Evolutionary conservation across 306 rosid species (phyloP), one percentile per base, ranked within the genome.

Genomic region (Fragaria ananassa): DNA sequence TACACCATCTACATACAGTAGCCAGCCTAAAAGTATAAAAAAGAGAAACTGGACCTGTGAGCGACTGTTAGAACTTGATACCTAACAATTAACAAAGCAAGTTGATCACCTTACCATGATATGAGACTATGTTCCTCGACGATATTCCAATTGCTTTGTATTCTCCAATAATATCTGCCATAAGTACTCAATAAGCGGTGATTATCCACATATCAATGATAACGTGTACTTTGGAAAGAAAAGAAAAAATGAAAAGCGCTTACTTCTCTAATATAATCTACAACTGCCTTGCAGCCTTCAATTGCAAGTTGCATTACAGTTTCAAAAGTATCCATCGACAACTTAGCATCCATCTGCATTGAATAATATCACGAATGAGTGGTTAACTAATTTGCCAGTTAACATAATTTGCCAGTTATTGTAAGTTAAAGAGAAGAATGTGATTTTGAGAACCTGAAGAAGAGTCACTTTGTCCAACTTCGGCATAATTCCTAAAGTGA

Each of bases 251-350:
- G 45, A 25, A 46, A 10, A 25, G 47, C 23, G 78, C 91, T 84
- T 86, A 90, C 97, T 74, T 94, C 92, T 77, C 89, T 78, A 9
- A 92, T 80, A 76, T 90, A 88, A 65, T 81, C 92, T 42, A 96
- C 98, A 72, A 94, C 86, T 31, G 96, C 96, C 83, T 94, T 94
- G 93, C 97, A 94, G 76, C 98, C 98, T 82, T 94, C 95, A 10
- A 79, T 86, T 74, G 95, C 92, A 74, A 94, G 89, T 85, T 92
- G 96, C 91, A 92, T 90, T 67, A 94, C 96, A 62, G 66, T 89
- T 85, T 94, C 96, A 77, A 90, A 86, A 68, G 83, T 83, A 80
- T 94, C 98, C 81, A 92, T 82, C 10, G 95, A 88, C 74, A 94
- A 77, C 84, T 94, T 94, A 42, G 97, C 84, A 86, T 94, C 98